Evolutionary conservation across 495 filamentous ascomycete genomes (phyloP).

Genomic region (Tuber aestivum): DNA sequence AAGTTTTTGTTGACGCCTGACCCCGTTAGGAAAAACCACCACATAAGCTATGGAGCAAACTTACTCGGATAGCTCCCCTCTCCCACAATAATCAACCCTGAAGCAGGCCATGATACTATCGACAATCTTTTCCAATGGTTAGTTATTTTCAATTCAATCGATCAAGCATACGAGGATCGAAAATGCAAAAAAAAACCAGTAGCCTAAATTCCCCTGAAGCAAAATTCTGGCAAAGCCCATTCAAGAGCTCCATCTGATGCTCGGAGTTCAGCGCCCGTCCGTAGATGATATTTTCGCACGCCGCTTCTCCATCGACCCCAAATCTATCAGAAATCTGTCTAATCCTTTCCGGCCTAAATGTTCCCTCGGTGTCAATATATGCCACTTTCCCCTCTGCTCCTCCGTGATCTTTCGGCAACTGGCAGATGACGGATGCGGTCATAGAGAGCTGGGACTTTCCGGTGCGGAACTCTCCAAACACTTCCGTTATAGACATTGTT

Average conservation of each 20-base stretch:
- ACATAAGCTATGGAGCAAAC: not conserved
- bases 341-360: slow-evolving; percentile 63
- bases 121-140: slow-evolving; percentile 49
- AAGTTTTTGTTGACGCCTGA: slow-evolving; percentile 62
- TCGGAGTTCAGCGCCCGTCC: slow-evolving; percentile 64
- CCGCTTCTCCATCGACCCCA: slow-evolving; percentile 58
- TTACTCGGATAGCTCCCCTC: slow-evolving; percentile 65
- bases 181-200: slow-evolving; percentile 43
- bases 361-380: slow-evolving; percentile 76
- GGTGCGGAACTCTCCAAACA: slow-evolving; percentile 65
- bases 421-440: slow-evolving; percentile 65
- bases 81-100: slow-evolving; percentile 66
- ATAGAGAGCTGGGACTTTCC: slow-evolving; percentile 68
- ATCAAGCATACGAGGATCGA: not conserved
- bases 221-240: slow-evolving; percentile 61
- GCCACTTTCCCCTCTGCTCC: slow-evolving; percentile 74
- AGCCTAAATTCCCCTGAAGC: slow-evolving; percentile 63
- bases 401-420: slow-evolving; percentile 57
- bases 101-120: slow-evolving; percentile 78
- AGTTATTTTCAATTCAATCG: slow-evolving; percentile 6
- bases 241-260: slow-evolving; percentile 67
- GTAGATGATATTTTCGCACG: slow-evolving; percentile 71
- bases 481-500: slow-evolving; percentile 74
- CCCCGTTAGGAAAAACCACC: not conserved
- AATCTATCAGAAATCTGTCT: slow-evolving; percentile 71